These are phyloP conservation scores for Rubroshorea leprosula DNA, from an alignment of 345 rosid genomes.

Conservation along the genomic window DNA sequence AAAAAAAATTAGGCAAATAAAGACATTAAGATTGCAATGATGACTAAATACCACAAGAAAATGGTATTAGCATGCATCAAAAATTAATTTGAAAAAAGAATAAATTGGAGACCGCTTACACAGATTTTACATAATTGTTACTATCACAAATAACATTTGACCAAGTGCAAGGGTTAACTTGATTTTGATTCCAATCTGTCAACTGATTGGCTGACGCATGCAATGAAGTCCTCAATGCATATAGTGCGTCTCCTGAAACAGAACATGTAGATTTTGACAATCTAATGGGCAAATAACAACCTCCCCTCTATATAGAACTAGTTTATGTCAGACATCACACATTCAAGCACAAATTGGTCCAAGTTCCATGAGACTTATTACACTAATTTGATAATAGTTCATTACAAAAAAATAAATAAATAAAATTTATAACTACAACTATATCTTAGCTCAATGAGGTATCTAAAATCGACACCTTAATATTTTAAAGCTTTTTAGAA, in stretches of 20 bases:
- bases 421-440: too few species aligned
- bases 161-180: constrained; percentile 95
- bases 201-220: constrained; percentile 45
- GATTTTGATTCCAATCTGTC: constrained; percentile 75
- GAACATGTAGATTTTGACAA: constrained; percentile 15
- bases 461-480: too few species aligned
- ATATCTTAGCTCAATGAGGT: too few species aligned
- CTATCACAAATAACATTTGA: constrained; percentile 61
- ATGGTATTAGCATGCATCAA: not conserved
- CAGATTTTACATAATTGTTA: constrained; percentile 48
- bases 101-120: constrained; percentile 43
- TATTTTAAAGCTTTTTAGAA: too few species aligned
- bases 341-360: not conserved
- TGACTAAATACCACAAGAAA: too few species aligned
- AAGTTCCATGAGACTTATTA: not conserved
- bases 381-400: too few species aligned
- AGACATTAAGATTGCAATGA: not conserved
- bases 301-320: too few species aligned
- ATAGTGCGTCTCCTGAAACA: constrained; percentile 69
- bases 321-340: too few species aligned
- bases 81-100: not conserved
- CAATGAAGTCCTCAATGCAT: constrained; percentile 47
- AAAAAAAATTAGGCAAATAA: not conserved
- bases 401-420: too few species aligned
- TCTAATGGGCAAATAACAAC: too few species aligned